A percentile compares a stretch with the other conserved stretches of the same genome.
phyloP scores from a whole-genome alignment of 306 rosid species.

The Macrotyloma uniflorum region DNA sequence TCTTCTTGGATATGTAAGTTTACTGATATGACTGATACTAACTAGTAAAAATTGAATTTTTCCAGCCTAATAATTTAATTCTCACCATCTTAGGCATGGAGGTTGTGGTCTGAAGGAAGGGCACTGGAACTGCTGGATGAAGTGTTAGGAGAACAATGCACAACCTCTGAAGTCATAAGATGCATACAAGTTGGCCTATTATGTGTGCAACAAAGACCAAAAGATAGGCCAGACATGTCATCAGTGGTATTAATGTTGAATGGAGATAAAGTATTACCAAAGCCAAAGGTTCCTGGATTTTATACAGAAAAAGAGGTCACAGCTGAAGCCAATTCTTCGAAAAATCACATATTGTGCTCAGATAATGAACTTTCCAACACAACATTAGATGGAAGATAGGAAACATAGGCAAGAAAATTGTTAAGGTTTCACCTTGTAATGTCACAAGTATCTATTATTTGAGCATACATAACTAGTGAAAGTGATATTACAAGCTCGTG shows the following conservation, averaged over 20 bases:
- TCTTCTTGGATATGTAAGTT: constrained; percentile 33
- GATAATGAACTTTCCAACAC: constrained; percentile 8
- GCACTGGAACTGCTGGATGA: neutral
- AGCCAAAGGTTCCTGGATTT: constrained; percentile 18
- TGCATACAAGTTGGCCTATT: constrained; percentile 30
- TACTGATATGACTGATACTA: neutral
- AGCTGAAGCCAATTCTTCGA: neutral
- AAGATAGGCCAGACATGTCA: constrained; percentile 32
- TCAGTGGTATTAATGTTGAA: constrained; percentile 21
- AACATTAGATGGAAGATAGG: constrained; percentile 20
- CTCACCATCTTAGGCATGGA: constrained; percentile 19
- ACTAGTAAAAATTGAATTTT: neutral
- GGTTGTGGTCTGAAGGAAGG: neutral
- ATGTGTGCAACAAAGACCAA: constrained; percentile 16
- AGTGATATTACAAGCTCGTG: neutral
- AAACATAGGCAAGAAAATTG: neutral
- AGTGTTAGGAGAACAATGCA: neutral
- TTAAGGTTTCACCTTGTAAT: neutral
- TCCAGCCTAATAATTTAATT: neutral
- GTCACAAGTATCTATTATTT: neutral
- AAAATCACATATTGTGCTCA: neutral
- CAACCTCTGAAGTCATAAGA: neutral
- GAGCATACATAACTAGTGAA: neutral
- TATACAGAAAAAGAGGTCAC: neutral
- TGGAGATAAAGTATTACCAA: constrained; percentile 15